Evolutionary conservation across 805 yeast genomes (phyloP).

Genomic region (Candida easanensis): DNA sequence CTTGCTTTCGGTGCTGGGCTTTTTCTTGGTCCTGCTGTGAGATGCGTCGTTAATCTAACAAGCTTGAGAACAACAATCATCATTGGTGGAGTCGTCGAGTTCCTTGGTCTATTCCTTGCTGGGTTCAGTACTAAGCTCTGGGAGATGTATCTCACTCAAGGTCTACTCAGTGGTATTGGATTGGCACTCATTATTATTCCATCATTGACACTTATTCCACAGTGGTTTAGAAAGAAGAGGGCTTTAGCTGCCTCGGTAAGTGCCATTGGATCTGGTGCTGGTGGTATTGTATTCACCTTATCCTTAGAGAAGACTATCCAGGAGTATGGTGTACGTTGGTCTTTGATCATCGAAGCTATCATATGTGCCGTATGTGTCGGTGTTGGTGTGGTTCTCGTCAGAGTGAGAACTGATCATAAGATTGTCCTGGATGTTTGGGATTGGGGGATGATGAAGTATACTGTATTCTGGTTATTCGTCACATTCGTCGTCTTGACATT

Average conservation of each 20-base stretch:
- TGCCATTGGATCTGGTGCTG: constrained; percentile 40
- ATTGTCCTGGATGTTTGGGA: constrained; percentile 42
- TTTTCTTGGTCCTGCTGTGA: constrained; percentile 52
- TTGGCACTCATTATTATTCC: constrained; percentile 58
- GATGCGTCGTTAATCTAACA: constrained; percentile 3
- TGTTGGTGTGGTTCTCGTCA: constrained; percentile 34
- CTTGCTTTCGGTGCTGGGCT: constrained; percentile 56
- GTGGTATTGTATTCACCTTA: constrained; percentile 41
- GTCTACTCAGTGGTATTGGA: constrained; percentile 53
- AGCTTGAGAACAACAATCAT: constrained; percentile 45
- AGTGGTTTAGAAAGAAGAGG: constrained; percentile 65
- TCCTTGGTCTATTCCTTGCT: constrained; percentile 57
- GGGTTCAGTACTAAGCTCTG: constrained; percentile 56
- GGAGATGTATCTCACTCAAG: constrained; percentile 69
- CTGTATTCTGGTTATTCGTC: constrained; percentile 41
- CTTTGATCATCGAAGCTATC: constrained; percentile 36
- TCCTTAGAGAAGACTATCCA: constrained; percentile 35
- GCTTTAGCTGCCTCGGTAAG: constrained; percentile 42
- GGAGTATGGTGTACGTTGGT: constrained; percentile 30
- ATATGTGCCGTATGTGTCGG: constrained; percentile 33
- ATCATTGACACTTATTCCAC: constrained; percentile 58
- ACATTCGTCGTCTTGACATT: constrained; percentile 45
- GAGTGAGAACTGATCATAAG: constrained; percentile 36
- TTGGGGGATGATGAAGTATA: constrained; percentile 33
- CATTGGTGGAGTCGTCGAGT: constrained; percentile 50